Evolutionary conservation across 164 flowering plant genomes (phyloP).

Genomic region (Paratinospora sagittata): DNA sequence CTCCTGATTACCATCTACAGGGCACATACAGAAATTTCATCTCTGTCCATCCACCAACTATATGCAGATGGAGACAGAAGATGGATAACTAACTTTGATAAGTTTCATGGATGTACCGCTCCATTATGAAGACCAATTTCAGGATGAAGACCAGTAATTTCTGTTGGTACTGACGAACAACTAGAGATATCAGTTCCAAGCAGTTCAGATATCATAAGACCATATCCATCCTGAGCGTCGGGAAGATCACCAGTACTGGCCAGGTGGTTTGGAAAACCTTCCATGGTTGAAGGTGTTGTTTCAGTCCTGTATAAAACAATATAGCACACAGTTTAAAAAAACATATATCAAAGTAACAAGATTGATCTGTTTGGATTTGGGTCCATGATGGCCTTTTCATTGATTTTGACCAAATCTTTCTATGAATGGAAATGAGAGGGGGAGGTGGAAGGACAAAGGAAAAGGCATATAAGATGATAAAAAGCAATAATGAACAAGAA

Average conservation of each 20-base stretch:
- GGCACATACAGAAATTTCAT: neutral
- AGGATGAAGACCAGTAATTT: conserved; percentile 50
- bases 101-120: conserved; percentile 45
- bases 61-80: neutral
- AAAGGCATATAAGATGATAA: neutral
- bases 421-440: too few species aligned
- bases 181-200: conserved; percentile 54
- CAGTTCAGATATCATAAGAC: conserved; percentile 75
- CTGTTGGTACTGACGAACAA: conserved; percentile 52
- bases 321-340: too few species aligned
- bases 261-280: conserved; percentile 41
- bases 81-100: conserved; percentile 6
- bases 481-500: neutral
- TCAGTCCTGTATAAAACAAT: conserved; percentile 41
- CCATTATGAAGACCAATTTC: conserved; percentile 62
- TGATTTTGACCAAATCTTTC: too few species aligned
- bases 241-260: conserved; percentile 39
- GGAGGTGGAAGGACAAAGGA: too few species aligned
- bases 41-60: neutral
- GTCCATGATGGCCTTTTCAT: too few species aligned
- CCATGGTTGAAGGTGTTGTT: conserved; percentile 39
- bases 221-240: conserved; percentile 73
- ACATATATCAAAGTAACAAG: too few species aligned
- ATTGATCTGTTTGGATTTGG: too few species aligned
- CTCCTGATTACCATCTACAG: neutral